Evolutionary conservation across 2,329 filamentous ascomycete species (phyloP).

Genomic region (Trichoderma harzianum): DNA sequence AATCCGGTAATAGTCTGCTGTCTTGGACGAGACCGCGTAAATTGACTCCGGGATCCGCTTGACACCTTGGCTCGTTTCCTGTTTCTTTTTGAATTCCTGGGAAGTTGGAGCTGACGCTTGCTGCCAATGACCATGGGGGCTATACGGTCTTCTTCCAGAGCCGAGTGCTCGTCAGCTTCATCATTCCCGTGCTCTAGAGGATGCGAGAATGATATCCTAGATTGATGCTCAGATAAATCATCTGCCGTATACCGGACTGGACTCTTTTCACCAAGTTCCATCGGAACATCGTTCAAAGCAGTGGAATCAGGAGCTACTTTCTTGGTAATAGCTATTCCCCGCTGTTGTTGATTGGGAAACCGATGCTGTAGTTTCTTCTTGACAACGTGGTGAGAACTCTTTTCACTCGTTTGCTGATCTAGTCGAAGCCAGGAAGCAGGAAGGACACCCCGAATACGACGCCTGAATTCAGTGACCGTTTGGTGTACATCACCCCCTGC

Average conservation of each 20-base stretch:
- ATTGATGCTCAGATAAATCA: conserved; percentile 24
- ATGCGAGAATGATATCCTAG: background rate
- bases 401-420: conserved; percentile 44
- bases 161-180: conserved; percentile 23
- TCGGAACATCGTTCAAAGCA: conserved; percentile 32
- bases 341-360: conserved; percentile 39
- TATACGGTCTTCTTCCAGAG: conserved; percentile 50
- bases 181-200: background rate
- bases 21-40: conserved; percentile 21
- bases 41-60: conserved; percentile 18
- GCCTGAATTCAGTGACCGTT: conserved; percentile 38
- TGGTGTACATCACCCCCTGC: conserved; percentile 37
- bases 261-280: conserved; percentile 47
- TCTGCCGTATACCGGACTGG: conserved; percentile 27
- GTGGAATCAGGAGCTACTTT: conserved; percentile 30
- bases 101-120: conserved; percentile 38
- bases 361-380: conserved; percentile 29
- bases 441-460: conserved; percentile 57
- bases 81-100: conserved; percentile 25
- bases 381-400: conserved; percentile 30
- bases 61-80: conserved; percentile 22
- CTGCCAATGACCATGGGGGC: conserved; percentile 48
- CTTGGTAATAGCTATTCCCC: conserved; percentile 50
- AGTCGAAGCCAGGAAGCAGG: conserved; percentile 66
- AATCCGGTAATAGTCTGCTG: conserved; percentile 35